Conservation (phyloP, 768 basidiomycete species). For the Piloderma croceum region DNA sequence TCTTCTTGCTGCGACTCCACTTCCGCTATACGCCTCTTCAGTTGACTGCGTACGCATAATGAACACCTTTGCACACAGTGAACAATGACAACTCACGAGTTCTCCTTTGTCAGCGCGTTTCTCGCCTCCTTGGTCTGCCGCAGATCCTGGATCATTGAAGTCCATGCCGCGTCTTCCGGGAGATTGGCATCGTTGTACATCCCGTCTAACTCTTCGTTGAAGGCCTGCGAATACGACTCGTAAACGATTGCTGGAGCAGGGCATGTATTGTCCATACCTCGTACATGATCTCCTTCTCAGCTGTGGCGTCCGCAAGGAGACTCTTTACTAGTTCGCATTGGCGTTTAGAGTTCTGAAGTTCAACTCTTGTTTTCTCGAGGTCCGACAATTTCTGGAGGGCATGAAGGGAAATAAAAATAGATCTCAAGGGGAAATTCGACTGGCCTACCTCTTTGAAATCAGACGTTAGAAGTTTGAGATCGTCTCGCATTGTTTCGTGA, state of each 20-base stretch:
- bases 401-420: slow-evolving; percentile 21
- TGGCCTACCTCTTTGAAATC: slow-evolving; percentile 55
- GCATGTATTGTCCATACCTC: slow-evolving; percentile 48
- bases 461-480: slow-evolving; percentile 43
- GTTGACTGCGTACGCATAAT: slow-evolving; percentile 37
- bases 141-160: slow-evolving; percentile 69
- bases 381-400: slow-evolving; percentile 52
- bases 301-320: slow-evolving; percentile 67
- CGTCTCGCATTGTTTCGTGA: slow-evolving; percentile 51
- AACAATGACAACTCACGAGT: slow-evolving; percentile 51
- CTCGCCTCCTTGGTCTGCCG: slow-evolving; percentile 67
- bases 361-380: slow-evolving; percentile 54
- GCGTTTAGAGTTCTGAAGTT: slow-evolving; percentile 63
- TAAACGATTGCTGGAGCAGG: background rate
- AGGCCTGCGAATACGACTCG: slow-evolving; percentile 63
- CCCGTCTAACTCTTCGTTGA: slow-evolving; percentile 89
- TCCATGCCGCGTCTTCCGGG: slow-evolving; percentile 79
- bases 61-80: background rate
- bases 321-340: slow-evolving; percentile 78
- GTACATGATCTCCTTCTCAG: slow-evolving; percentile 91
- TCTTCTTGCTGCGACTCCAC: slow-evolving; percentile 73
- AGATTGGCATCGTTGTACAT: slow-evolving; percentile 85
- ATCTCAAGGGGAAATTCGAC: background rate
- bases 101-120: slow-evolving; percentile 72
- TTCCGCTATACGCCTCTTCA: slow-evolving; percentile 67